Conservation (phyloP, 2,329 filamentous ascomycete genomes). For the Pseudophaeomoniella oleicola region DNA sequence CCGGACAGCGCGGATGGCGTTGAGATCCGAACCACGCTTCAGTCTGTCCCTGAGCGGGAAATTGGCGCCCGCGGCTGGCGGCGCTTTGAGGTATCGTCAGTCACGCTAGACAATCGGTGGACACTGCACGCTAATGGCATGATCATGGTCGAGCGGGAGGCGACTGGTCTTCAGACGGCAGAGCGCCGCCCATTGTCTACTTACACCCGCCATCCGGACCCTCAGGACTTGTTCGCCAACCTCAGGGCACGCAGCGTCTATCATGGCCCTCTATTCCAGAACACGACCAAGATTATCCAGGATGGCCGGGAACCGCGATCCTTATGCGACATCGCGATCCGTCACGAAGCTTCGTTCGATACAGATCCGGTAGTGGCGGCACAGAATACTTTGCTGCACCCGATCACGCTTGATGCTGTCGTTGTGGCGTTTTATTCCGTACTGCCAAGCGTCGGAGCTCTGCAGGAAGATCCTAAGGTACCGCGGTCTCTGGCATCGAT, state of each 20-base stretch:
- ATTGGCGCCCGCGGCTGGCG: conserved; percentile 6
- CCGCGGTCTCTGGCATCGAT: not conserved
- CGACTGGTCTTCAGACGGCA: not conserved
- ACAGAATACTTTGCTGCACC: conserved; percentile 1
- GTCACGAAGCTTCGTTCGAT: not conserved
- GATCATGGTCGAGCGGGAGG: conserved; percentile 2
- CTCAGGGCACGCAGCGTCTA: conserved; percentile 4
- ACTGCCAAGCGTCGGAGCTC: not conserved
- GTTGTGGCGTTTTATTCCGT: not conserved
- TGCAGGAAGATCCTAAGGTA: conserved; percentile 1
- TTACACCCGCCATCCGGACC: conserved; percentile 1
- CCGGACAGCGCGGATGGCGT: conserved; percentile 13
- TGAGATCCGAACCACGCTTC: conserved; percentile 16
- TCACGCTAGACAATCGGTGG: conserved; percentile 6
- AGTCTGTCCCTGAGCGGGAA: conserved; percentile 5
- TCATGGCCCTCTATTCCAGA: conserved; percentile 8
- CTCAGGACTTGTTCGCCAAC: conserved; percentile 4
- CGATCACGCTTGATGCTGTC: conserved; percentile 2
- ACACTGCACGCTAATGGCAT: conserved; percentile 6
- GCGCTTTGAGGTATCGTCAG: conserved; percentile 7
- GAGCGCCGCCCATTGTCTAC: not conserved
- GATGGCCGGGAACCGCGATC: not conserved
- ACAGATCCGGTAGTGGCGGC: not conserved
- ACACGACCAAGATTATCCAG: conserved; percentile 3
- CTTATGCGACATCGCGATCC: not conserved